Evolutionary conservation across 2,329 filamentous ascomycete genomes (phyloP).

Genomic region (Lasiodiplodia sp.): DNA sequence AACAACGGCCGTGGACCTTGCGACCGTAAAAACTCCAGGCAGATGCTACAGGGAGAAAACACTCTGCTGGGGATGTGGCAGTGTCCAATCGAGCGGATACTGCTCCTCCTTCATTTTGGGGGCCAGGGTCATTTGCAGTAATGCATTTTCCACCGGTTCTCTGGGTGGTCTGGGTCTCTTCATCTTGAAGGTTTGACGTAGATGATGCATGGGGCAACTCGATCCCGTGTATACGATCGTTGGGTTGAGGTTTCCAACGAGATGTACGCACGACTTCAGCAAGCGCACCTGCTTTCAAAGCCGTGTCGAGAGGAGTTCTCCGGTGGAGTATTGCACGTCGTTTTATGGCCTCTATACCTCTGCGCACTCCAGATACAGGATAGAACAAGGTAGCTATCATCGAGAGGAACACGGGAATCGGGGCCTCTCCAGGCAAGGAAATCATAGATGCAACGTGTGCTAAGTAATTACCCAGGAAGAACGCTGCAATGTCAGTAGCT

Average conservation of each 20-base stretch:
- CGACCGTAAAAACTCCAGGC: neutral
- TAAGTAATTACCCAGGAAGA: constrained; percentile 47
- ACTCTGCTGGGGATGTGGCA: neutral
- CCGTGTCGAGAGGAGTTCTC: neutral
- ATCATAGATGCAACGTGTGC: constrained; percentile 47
- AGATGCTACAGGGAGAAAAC: neutral
- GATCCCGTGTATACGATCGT: neutral
- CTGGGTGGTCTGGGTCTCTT: too few species aligned
- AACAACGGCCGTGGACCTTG: neutral
- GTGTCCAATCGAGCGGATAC: too few species aligned
- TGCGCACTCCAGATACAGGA: constrained; percentile 37
- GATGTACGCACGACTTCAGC: neutral
- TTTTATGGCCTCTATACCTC: constrained; percentile 41
- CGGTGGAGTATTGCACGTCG: constrained; percentile 33
- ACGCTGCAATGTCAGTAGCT: constrained; percentile 40
- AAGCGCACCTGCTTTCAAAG: neutral
- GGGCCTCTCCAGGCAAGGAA: constrained; percentile 40
- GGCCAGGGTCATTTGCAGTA: too few species aligned
- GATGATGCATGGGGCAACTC: too few species aligned
- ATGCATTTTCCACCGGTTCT: too few species aligned
- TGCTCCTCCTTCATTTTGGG: too few species aligned
- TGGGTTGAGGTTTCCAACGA: neutral
- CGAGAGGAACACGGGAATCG: constrained; percentile 30
- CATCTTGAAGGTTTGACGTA: too few species aligned
- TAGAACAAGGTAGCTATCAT: constrained; percentile 38